Conservation (phyloP, 148 eudicot genomes). For the Spergularia bocconei region DNA sequence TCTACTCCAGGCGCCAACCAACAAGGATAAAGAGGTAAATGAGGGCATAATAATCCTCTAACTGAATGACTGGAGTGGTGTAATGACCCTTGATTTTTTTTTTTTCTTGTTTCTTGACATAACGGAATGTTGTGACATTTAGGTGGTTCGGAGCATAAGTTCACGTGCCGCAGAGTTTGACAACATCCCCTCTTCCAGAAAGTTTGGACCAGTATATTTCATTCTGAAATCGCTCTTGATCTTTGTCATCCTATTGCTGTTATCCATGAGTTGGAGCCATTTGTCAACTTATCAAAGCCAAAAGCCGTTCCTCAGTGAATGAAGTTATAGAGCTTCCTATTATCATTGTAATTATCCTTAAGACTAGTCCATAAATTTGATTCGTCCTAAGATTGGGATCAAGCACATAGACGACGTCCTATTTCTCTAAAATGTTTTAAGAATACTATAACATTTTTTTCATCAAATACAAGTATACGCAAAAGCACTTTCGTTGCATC, state of each 20-base stretch:
- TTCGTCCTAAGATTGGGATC: conserved; percentile 7
- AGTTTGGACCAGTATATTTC: not conserved
- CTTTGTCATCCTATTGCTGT: conserved; percentile 16
- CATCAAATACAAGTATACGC: too few relatives aligned
- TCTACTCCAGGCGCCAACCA: conserved; percentile 44
- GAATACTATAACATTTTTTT: not conserved
- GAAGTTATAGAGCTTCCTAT: not conserved
- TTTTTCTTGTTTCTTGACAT: conserved; percentile 5
- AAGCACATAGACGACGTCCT: conserved; percentile 8
- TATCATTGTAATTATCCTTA: conserved; percentile 1
- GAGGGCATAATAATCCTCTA: not conserved
- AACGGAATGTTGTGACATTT: conserved; percentile 17
- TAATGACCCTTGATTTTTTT: not conserved
- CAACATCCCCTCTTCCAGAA: conserved; percentile 19
- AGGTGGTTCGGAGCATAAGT: conserved; percentile 69
- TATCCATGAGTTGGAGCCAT: conserved; percentile 12
- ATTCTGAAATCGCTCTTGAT: conserved; percentile 16
- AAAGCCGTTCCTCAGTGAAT: conserved; percentile 13
- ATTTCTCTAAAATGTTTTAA: not conserved
- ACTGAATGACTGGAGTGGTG: not conserved
- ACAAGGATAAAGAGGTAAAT: conserved; percentile 55
- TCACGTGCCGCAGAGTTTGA: not conserved
- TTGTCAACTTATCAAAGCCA: conserved; percentile 16
- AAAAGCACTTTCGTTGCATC: too few relatives aligned
- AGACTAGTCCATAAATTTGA: not conserved